These are phyloP conservation scores for Mollisiaceae sp. DNA, from an alignment of 2,329 filamentous ascomycete species.

Conservation along the genomic window DNA sequence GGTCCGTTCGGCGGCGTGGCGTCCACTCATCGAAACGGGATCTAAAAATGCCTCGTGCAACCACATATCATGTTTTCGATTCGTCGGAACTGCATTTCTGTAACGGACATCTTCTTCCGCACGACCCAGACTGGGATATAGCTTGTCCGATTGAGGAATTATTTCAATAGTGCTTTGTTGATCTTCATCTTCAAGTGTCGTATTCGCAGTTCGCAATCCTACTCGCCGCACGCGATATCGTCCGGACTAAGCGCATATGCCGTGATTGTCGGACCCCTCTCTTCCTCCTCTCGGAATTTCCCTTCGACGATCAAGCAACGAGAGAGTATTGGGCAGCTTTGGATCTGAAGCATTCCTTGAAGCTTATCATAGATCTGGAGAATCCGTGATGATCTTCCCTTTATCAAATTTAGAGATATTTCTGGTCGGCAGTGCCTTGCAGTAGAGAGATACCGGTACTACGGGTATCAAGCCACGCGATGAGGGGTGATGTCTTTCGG, in stretches of 20 bases:
- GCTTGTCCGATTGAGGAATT: neutral
- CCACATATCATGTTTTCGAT: neutral
- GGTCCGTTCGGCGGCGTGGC: neutral
- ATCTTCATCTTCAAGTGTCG: neutral
- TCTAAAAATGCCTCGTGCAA: neutral
- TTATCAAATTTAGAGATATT: neutral
- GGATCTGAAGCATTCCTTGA: neutral
- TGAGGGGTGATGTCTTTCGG: no score
- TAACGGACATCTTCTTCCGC: neutral
- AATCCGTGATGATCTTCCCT: neutral
- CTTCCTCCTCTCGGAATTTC: no score
- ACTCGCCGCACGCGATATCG: no score
- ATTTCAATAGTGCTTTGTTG: neutral
- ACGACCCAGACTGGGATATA: neutral
- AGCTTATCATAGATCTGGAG: neutral
- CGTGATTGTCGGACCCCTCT: no score
- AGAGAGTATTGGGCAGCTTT: neutral
- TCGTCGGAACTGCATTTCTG: neutral
- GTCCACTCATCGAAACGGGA: neutral
- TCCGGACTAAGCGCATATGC: no score
- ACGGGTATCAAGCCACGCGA: no score
- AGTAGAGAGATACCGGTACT: no score
- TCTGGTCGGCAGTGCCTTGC: no score
- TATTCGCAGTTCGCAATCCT: no score
- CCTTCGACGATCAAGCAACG: neutral